phyloP scores from a whole-genome alignment of 768 basidiomycete genomes.

The Astraeus odoratus region DNA sequence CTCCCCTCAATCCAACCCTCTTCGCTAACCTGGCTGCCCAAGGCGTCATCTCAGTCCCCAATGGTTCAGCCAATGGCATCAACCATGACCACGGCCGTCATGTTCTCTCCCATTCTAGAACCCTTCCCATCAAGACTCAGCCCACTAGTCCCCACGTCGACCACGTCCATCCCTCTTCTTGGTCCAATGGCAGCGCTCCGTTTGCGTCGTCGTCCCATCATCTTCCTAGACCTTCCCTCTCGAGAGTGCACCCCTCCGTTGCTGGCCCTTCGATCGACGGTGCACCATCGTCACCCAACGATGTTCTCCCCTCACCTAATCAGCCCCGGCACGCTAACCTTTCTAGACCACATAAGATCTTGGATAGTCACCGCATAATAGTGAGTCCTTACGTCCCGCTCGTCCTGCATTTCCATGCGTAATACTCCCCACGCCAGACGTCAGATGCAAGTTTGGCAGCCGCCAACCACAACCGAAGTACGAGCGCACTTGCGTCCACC shows the following conservation, averaged over 20 bases:
- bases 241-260: conserved; percentile 27
- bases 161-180: conserved; percentile 16
- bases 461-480: conserved; percentile 5
- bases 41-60: conserved; percentile 41
- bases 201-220: conserved; percentile 16
- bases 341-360: conserved; percentile 11
- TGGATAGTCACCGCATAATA: conserved; percentile 8
- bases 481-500: conserved; percentile 7
- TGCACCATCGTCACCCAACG: conserved; percentile 17
- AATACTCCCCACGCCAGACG: conserved; percentile 4
- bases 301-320: conserved; percentile 10
- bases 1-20: conserved; percentile 52
- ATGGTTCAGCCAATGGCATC: conserved; percentile 30
- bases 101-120: conserved; percentile 12
- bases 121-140: conserved; percentile 12
- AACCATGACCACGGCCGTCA: conserved; percentile 33
- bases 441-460: conserved; percentile 16
- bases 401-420: not conserved
- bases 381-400: conserved; percentile 6
- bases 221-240: conserved; percentile 20
- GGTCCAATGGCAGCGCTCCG: conserved; percentile 20
- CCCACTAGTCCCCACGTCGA: conserved; percentile 12
- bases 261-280: conserved; percentile 10
- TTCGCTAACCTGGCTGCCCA: conserved; percentile 59
- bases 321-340: conserved; percentile 6